Evolutionary conservation across 2,329 filamentous ascomycete genomes (phyloP).

Genomic region (Alternaria brassicae): DNA sequence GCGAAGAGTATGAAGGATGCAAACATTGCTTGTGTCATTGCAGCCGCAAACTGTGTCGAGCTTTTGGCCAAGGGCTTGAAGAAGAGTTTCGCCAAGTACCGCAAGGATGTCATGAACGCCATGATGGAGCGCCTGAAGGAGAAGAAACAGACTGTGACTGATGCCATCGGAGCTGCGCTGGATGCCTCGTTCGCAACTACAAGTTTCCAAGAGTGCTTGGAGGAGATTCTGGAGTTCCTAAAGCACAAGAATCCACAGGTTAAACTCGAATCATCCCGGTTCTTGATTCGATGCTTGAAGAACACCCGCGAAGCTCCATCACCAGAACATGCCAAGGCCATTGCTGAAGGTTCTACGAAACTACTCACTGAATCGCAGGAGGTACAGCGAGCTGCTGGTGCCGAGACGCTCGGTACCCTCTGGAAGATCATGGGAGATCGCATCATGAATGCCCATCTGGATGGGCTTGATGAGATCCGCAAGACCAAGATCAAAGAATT

Average conservation of each 20-base stretch:
- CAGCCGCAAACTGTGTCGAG: slow-evolving; percentile 92
- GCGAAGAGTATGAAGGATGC: slow-evolving; percentile 99
- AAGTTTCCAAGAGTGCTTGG: slow-evolving; percentile 81
- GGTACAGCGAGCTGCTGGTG: slow-evolving; percentile 83
- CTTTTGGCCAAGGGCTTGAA: slow-evolving; percentile 85
- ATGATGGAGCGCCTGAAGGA: slow-evolving; percentile 97
- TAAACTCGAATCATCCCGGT: slow-evolving; percentile 93
- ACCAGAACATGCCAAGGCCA: slow-evolving; percentile 81
- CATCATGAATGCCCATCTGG: slow-evolving; percentile 90
- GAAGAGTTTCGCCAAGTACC: slow-evolving; percentile 79
- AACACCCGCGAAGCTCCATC: slow-evolving; percentile 83
- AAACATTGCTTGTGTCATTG: slow-evolving; percentile 91
- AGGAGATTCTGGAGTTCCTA: slow-evolving; percentile 84
- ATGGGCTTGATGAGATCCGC: slow-evolving; percentile 91
- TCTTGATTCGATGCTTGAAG: slow-evolving; percentile 85
- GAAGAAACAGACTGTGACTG: slow-evolving; percentile 89
- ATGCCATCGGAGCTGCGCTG: slow-evolving; percentile 84
- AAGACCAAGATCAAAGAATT: slow-evolving; percentile 97
- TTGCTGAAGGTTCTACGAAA: slow-evolving; percentile 90
- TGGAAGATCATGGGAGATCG: slow-evolving; percentile 99
- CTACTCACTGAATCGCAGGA: slow-evolving; percentile 89
- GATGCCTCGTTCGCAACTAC: slow-evolving; percentile 74
- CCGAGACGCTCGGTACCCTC: slow-evolving; percentile 88
- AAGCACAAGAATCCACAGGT: slow-evolving; percentile 97
- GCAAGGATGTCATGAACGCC: slow-evolving; percentile 79